phyloP scores from a whole-genome alignment of 495 filamentous ascomycete species.

The Trichocladium uniseriatum region DNA sequence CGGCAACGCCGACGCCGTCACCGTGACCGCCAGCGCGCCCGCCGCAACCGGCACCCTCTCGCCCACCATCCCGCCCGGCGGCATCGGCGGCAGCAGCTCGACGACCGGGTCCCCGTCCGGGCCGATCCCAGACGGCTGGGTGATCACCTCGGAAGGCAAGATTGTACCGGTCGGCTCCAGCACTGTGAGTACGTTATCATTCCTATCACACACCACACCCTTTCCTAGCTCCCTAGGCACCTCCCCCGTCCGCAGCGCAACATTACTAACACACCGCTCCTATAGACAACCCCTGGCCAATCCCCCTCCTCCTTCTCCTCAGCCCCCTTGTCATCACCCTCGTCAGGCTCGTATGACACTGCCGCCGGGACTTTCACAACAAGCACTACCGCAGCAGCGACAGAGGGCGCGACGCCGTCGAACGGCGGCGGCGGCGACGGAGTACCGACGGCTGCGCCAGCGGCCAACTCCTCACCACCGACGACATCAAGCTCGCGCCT shows the following conservation, averaged over 20 bases:
- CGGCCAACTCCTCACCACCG: background rate
- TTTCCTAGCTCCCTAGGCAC: no score
- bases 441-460: conserved; percentile 1
- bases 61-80: conserved; percentile 41
- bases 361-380: background rate
- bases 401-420: background rate
- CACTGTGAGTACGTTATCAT: conserved; percentile 18
- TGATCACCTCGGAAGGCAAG: conserved; percentile 61
- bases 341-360: no score
- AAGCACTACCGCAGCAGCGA: background rate
- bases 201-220: background rate
- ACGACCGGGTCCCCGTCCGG: conserved; percentile 30
- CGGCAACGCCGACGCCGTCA: conserved; percentile 39
- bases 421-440: background rate
- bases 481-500: background rate
- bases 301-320: background rate
- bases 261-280: background rate
- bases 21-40: conserved; percentile 33
- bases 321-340: background rate
- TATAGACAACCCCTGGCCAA: conserved; percentile 4
- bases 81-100: conserved; percentile 46
- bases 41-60: conserved; percentile 27
- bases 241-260: background rate
- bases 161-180: conserved; percentile 48
- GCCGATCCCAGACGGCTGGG: conserved; percentile 61